Evolutionary conservation across 345 rosid genomes (phyloP), one percentile per base, ranked within the genome.

Genomic region (Corymbia maculata): DNA sequence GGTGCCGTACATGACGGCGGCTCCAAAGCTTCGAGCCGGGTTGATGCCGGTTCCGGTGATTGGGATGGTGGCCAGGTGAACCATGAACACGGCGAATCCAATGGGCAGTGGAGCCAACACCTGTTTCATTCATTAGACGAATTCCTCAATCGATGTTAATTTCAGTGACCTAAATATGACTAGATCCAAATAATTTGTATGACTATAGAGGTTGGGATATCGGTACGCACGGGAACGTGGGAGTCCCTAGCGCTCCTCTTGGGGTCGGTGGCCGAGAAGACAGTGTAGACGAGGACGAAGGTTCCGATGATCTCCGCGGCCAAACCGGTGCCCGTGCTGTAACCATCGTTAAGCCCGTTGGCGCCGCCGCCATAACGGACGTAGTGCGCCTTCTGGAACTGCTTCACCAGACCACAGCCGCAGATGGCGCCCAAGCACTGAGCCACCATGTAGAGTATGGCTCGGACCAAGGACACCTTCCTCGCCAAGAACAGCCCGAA

Each of bases 341-440:
- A 93, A 26, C 93, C 94, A 1, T 9, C 55, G 7, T 6, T 79
- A 4, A 93, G 88, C 79, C 15, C 88, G 17, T 93, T 93, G 32
- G 94, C 94, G 66, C 94, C 94, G 52, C 94, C 94, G 19, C 93
- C 93, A 5, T 93, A 88, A 4, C 86, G 26, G 51, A 51, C 26
- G 88, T 93, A 93, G 85, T 90, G 87, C 4, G 92, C 86, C 87
- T 89, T 91, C 68, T 93, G 94, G 91, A 93, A 93, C 17, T 89
- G 91, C n/a, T 93, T 93, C 86, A 90, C 94, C 2, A 93, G 92
- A 45, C 92, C 94, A 61, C 93, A 93, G 22, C 93, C 94, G 24
- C 94, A 93, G 8, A 93, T 66, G 42, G 94, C 94, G n/a, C 94
- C 94, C 70, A 90, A 64, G 89, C 94, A 91, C 91, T 93, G 94